Percentiles rank a stretch among this genome's conserved stretches.
These are phyloP conservation scores for Paraphaeosphaeria minitans DNA, from an alignment of 2,329 filamentous ascomycete species.

Conservation along the genomic window DNA sequence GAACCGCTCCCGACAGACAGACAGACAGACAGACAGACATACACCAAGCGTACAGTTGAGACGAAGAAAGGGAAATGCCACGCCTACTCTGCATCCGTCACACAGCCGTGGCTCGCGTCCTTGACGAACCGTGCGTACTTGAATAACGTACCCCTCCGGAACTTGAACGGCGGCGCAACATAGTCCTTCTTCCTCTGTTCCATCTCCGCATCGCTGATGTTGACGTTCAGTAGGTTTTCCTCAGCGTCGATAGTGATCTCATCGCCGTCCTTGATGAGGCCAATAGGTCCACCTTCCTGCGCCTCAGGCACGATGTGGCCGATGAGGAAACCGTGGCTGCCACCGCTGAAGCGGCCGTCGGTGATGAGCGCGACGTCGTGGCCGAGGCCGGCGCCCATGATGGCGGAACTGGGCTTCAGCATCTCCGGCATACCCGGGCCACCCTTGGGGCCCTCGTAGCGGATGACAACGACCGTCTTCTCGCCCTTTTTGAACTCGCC, in stretches of 20 bases:
- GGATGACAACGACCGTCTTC: constrained; percentile 77
- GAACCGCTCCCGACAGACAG: neutral
- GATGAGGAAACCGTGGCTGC: constrained; percentile 84
- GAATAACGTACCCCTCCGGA: constrained; percentile 62
- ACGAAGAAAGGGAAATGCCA: neutral
- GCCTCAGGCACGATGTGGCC: constrained; percentile 89
- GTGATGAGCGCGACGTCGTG: constrained; percentile 76
- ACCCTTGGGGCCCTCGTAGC: constrained; percentile 75
- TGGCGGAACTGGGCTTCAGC: constrained; percentile 72
- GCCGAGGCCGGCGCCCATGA: constrained; percentile 75
- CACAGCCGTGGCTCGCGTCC: constrained; percentile 64
- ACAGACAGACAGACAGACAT: constrained; percentile 1
- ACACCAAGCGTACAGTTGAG: constrained; percentile 2
- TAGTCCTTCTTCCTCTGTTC: constrained; percentile 57
- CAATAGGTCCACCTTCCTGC: constrained; percentile 83
- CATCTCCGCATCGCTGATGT: constrained; percentile 69
- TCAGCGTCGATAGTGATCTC: constrained; percentile 82
- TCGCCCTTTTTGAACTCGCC: constrained; percentile 75
- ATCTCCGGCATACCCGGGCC: constrained; percentile 78
- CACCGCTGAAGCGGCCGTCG: constrained; percentile 78
- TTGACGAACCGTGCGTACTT: constrained; percentile 63
- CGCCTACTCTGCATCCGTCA: constrained; percentile 55
- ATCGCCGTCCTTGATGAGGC: constrained; percentile 80
- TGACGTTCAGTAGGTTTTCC: constrained; percentile 67
- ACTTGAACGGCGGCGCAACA: constrained; percentile 61